Base-by-base conservation (phyloP, 164 flowering plant species). In the Santalum album region DNA sequence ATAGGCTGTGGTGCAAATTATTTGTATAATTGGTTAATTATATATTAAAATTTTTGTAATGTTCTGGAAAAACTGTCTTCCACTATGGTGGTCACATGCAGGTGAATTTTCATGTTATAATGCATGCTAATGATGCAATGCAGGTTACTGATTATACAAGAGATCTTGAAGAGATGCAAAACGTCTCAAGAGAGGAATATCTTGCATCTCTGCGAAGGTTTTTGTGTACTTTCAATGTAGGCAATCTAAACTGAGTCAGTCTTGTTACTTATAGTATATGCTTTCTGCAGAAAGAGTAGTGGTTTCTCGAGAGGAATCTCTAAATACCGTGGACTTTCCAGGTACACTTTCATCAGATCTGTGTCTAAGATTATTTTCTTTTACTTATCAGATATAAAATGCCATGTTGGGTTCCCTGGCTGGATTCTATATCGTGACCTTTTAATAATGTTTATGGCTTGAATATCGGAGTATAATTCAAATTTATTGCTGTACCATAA, bases 141-240 rank as follows among this genome's bases (percentile, higher is more conserved):
- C 84, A 94, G 99, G 95, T 94, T 57, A 87, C 78, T 47, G 99
- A 94, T 67, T 94, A 94, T 71, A 69, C 83, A 22, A 80, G 99
- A 64, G 99, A 94, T 75, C 83, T 94, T 54, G 95, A 90, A 66
- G 99, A 94, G 70, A 94, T 94, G 99, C 88, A 86, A 64, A 79
- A 75, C 73, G 57, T 87, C 29, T 85, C 99, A 22, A 81, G 99
- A 70, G 99, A 94, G 65, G 99, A 94, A 20, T 94, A 87, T 56
- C 95, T 94, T 61, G 97, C 90, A 46, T 85, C 99, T 69, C 87
- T 94, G 35, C 67, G 99, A 52, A 81, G 99, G 99, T 90, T 27
- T 29, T 4, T 48, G 42, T 46, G 20, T 44, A 27, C 32, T 49
- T 61, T 22, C n/a, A 7, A 34, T 46, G 42, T 35, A 15, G 53